phyloP scores from a whole-genome alignment of 2,329 filamentous ascomycete species.

The Phialophora expanda region DNA sequence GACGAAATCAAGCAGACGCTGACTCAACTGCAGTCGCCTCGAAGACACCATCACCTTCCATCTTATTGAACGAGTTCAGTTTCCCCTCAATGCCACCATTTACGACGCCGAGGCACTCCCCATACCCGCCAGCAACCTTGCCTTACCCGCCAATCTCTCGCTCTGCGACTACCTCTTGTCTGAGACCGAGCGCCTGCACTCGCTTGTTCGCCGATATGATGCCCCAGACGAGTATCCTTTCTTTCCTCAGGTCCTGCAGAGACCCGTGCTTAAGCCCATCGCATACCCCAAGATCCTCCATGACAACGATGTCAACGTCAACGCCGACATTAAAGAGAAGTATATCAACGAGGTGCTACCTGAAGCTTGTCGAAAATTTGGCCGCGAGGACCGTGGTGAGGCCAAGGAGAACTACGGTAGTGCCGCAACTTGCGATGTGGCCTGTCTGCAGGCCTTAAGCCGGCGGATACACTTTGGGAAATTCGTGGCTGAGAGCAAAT shows the following conservation, averaged over 20 bases:
- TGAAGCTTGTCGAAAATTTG: slow-evolving; percentile 76
- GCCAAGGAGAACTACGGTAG: slow-evolving; percentile 94
- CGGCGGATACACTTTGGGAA: slow-evolving; percentile 96
- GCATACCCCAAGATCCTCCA: slow-evolving; percentile 88
- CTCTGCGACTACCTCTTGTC: slow-evolving; percentile 93
- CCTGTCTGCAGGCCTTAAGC: slow-evolving; percentile 85
- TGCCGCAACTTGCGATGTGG: slow-evolving; percentile 86
- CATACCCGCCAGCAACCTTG: slow-evolving; percentile 74
- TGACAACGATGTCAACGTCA: slow-evolving; percentile 87
- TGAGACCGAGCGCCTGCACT: slow-evolving; percentile 90
- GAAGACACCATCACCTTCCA: slow-evolving; percentile 98
- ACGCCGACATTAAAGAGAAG: slow-evolving; percentile 80
- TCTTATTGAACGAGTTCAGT: slow-evolving; percentile 96
- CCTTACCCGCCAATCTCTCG: slow-evolving; percentile 92
- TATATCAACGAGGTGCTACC: slow-evolving; percentile 87
- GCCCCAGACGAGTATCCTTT: slow-evolving; percentile 97
- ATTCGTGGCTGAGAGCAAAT: slow-evolving; percentile 97
- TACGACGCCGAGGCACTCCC: slow-evolving; percentile 80
- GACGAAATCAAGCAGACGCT: slow-evolving; percentile 17
- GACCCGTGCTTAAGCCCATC: slow-evolving; percentile 83
- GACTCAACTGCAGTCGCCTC: slow-evolving; percentile 70
- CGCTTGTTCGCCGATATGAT: slow-evolving; percentile 90
- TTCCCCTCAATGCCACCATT: slow-evolving; percentile 86
- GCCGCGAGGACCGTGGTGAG: slow-evolving; percentile 79
- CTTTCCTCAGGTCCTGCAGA: slow-evolving; percentile 80